These are phyloP conservation scores for Uronychia binucleata DNA, from an alignment of 73 alveolate genomes.

Conservation along the genomic window DNA sequence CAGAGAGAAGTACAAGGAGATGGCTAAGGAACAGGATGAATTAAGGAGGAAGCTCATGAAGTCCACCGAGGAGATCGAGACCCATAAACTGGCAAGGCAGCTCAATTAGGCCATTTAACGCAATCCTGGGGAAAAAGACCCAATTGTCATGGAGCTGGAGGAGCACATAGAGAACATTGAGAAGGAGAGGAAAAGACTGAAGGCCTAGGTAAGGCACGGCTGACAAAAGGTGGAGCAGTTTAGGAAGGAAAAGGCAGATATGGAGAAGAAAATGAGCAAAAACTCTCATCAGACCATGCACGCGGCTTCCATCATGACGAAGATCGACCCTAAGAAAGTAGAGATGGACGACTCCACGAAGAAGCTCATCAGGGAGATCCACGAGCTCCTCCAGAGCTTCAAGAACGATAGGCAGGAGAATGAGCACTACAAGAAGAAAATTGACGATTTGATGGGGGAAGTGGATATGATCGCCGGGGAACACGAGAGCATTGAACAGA, in stretches of 20 bases:
- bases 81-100: background rate
- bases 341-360: background rate
- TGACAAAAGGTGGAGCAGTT: background rate
- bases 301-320: background rate
- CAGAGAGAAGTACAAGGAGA: background rate
- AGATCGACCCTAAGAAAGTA: background rate
- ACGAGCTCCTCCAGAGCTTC: background rate
- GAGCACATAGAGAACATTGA: background rate
- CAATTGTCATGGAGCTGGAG: background rate
- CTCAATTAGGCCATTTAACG: background rate
- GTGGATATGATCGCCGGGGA: background rate
- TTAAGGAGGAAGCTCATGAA: background rate
- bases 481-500: background rate
- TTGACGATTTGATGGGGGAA: background rate
- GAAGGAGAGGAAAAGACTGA: background rate
- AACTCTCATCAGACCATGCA: no score
- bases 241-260: background rate
- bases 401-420: background rate
- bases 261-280: background rate
- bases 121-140: background rate
- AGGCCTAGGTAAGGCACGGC: background rate
- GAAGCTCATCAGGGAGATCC: background rate
- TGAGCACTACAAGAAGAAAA: background rate
- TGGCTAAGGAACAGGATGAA: background rate
- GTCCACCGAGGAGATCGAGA: background rate